Evolutionary conservation across 2,329 filamentous ascomycete genomes (phyloP).

Genomic region (Cercospora sp.): DNA sequence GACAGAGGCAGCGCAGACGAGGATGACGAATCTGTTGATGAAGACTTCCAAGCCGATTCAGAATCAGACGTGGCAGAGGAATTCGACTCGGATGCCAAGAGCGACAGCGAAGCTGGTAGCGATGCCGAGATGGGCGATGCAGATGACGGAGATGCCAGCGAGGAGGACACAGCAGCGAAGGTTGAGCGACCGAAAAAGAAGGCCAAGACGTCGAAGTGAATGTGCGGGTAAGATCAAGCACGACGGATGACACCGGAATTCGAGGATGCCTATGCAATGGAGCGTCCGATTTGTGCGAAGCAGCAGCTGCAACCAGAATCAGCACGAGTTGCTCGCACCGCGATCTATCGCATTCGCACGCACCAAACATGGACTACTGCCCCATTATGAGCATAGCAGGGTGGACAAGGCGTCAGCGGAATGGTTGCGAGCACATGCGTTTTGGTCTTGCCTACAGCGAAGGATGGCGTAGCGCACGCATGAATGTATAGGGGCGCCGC

Average conservation of each 20-base stretch:
- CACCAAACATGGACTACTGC: not conserved
- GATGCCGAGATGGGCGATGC: conserved; percentile 65
- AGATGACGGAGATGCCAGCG: conserved; percentile 44
- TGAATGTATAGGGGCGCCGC: not conserved
- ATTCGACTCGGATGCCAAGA: conserved; percentile 88
- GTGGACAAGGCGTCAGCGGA: not conserved
- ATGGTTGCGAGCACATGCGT: not conserved
- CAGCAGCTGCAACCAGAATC: not conserved
- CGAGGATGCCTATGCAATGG: not conserved
- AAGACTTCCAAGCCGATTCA: conserved; percentile 90
- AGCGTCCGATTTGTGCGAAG: not conserved
- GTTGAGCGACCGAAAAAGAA: conserved; percentile 65
- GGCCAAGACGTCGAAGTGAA: conserved; percentile 50
- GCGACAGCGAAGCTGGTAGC: conserved; percentile 66
- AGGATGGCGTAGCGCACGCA: not conserved
- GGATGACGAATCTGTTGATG: conserved; percentile 91
- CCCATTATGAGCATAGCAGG: not conserved
- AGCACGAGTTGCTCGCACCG: not conserved
- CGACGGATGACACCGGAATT: not conserved
- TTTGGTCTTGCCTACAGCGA: not conserved
- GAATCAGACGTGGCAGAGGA: conserved; percentile 97
- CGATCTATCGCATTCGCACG: not conserved
- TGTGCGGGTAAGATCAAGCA: not conserved
- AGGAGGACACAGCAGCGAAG: conserved; percentile 55
- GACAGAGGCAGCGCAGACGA: conserved; percentile 93